Conservation (phyloP, 495 filamentous ascomycete genomes). For the Aspergillus nanangensis region DNA sequence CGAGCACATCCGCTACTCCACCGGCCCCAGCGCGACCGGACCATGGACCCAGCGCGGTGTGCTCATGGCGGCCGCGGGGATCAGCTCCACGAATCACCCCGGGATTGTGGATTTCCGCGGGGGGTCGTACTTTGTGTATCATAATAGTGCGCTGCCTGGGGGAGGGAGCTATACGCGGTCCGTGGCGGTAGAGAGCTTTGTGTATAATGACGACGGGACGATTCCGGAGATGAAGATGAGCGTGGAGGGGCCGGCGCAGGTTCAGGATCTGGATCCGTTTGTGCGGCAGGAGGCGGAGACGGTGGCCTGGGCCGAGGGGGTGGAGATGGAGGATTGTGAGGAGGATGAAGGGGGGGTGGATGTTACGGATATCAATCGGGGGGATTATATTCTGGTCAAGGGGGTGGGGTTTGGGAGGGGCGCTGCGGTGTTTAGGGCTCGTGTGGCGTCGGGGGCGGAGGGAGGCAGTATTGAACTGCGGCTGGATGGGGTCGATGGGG, state of each 20-base stretch:
- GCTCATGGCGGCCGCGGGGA: slow-evolving; percentile 21
- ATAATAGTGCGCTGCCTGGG: slow-evolving; percentile 25
- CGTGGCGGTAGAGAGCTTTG: slow-evolving; percentile 20
- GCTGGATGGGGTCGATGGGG: slow-evolving; percentile 7
- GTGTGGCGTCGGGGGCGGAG: slow-evolving; percentile 8
- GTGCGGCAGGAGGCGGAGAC: slow-evolving; percentile 14
- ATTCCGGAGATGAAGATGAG: slow-evolving; percentile 26
- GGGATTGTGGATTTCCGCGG: slow-evolving; percentile 24
- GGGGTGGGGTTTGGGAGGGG: slow-evolving; percentile 16
- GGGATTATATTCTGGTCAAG: slow-evolving; percentile 18
- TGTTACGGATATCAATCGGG: slow-evolving; percentile 12
- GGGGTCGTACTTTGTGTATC: slow-evolving; percentile 28
- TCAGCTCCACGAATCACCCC: slow-evolving; percentile 23
- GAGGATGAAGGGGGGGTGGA: slow-evolving; percentile 14
- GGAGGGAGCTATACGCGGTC: slow-evolving; percentile 22
- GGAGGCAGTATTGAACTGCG: slow-evolving; percentile 12
- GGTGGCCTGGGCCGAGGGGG: slow-evolving; percentile 10
- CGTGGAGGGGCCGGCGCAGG: slow-evolving; percentile 7
- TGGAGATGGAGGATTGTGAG: slow-evolving; percentile 13
- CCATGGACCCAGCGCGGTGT: slow-evolving; percentile 26
- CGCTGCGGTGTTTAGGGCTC: slow-evolving; percentile 1
- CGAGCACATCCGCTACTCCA: slow-evolving; percentile 28
- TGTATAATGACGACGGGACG: slow-evolving; percentile 21
- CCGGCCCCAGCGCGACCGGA: slow-evolving; percentile 18
- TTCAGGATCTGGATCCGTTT: slow-evolving; percentile 10